Conservation (phyloP, 768 basidiomycete genomes). For the Coprinopsis cinerea region DNA sequence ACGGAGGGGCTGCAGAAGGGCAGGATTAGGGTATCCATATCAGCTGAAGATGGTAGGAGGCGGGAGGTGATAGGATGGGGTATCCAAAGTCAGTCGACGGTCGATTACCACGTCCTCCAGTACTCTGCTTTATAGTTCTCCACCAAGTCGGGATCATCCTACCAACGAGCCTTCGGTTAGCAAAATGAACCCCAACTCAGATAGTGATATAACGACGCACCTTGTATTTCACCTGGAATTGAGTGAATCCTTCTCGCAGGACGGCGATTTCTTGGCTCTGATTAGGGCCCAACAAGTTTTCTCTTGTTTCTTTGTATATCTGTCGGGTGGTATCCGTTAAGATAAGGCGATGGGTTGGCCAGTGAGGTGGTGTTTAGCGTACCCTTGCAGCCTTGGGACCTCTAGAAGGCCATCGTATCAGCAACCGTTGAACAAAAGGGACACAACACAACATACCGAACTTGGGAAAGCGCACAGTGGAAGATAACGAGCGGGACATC, state of each 20-base stretch:
- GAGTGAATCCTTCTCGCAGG: conserved; percentile 65
- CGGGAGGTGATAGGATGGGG: too few relatives aligned
- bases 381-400: conserved; percentile 79
- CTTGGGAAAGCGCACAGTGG: conserved; percentile 74
- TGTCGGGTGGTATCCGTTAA: conserved; percentile 22
- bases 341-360: conserved; percentile 1
- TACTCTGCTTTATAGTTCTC: not conserved
- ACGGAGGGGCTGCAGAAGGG: too few relatives aligned
- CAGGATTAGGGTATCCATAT: not conserved
- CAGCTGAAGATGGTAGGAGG: not conserved
- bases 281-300: conserved; percentile 36
- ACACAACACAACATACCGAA: conserved; percentile 49
- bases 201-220: conserved; percentile 26
- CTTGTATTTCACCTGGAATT: conserved; percentile 67
- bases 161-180: not conserved
- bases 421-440: too few relatives aligned
- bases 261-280: conserved; percentile 53
- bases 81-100: too few relatives aligned
- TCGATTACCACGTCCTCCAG: not conserved
- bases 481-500: conserved; percentile 63
- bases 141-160: not conserved
- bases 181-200: not conserved
- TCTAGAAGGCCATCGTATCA: conserved; percentile 27
- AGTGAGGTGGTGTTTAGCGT: conserved; percentile 16
- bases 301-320: conserved; percentile 66